Conservation (phyloP, 768 basidiomycete genomes). For the Leucogyrophana mollusca region DNA sequence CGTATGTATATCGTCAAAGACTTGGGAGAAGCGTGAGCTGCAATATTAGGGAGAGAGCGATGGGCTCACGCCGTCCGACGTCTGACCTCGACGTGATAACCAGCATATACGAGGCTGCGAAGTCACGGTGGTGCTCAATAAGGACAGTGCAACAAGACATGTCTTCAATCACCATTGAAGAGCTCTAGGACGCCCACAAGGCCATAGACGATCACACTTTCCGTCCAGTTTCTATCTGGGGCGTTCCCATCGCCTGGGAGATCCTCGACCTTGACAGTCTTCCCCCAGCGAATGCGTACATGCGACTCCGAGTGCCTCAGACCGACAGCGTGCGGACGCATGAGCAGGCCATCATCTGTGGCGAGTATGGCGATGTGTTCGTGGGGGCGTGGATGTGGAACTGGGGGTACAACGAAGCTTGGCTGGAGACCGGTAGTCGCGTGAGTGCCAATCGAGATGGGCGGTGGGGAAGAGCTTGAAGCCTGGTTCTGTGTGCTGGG, state of each 20-base stretch:
- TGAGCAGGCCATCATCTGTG: conserved; percentile 60
- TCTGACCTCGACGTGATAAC: conserved; percentile 64
- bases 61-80: conserved; percentile 62
- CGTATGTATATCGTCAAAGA: conserved; percentile 58
- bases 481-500: no score
- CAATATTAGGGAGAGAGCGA: conserved; percentile 1
- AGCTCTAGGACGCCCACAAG: conserved; percentile 74
- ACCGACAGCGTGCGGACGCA: conserved; percentile 53
- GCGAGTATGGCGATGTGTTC: conserved; percentile 63
- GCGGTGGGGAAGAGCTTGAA: not conserved
- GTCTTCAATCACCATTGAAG: conserved; percentile 75
- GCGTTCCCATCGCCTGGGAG: conserved; percentile 33
- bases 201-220: conserved; percentile 65
- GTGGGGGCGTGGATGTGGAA: conserved; percentile 76
- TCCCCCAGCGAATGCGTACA: conserved; percentile 63
- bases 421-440: conserved; percentile 51
- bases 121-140: no score
- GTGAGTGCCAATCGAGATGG: not conserved
- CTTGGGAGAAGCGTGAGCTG: conserved; percentile 32
- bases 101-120: conserved; percentile 70
- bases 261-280: conserved; percentile 52
- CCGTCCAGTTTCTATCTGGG: conserved; percentile 49
- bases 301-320: conserved; percentile 33
- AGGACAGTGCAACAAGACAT: no score
- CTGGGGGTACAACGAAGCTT: conserved; percentile 60